A percentile compares a stretch with the other conserved stretches of the same genome.
phyloP scores from a whole-genome alignment of 1,284 basidiomycete genomes.

The Cutaneotrichosporon mucoides region DNA sequence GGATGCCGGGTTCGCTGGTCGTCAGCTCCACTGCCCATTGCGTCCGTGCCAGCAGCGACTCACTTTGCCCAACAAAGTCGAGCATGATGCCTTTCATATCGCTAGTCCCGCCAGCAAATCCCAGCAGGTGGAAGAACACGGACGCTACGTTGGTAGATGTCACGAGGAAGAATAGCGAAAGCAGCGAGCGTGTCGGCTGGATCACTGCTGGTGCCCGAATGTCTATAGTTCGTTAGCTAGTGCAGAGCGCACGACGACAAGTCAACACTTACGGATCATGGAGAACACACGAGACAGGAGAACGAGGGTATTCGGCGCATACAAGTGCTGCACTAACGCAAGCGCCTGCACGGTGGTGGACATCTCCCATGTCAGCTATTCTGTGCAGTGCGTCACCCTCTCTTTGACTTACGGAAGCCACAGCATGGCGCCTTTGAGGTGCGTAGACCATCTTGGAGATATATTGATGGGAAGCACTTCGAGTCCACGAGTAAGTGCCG shows the following conservation, averaged over 20 bases:
- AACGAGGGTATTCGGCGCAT: conserved; percentile 40
- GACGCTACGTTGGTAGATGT: conserved; percentile 30
- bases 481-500: background rate
- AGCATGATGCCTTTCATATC: conserved; percentile 35
- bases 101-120: background rate
- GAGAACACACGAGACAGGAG: conserved; percentile 35
- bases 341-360: conserved; percentile 32
- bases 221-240: conserved; percentile 15
- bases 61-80: conserved; percentile 46
- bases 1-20: conserved; percentile 32
- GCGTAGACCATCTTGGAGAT: conserved; percentile 45
- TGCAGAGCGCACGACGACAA: background rate
- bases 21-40: background rate
- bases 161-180: conserved; percentile 30
- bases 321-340: conserved; percentile 40
- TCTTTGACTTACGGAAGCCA: conserved; percentile 30
- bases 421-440: conserved; percentile 43
- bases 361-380: conserved; percentile 23
- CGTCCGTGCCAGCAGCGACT: conserved; percentile 6
- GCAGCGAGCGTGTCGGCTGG: conserved; percentile 36
- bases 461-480: too few species aligned
- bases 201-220: conserved; percentile 34
- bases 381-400: background rate
- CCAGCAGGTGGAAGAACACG: conserved; percentile 29
- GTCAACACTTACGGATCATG: conserved; percentile 25